phyloP scores from a whole-genome alignment of 441 rosid species.

The Pelargonium australe region DNA sequence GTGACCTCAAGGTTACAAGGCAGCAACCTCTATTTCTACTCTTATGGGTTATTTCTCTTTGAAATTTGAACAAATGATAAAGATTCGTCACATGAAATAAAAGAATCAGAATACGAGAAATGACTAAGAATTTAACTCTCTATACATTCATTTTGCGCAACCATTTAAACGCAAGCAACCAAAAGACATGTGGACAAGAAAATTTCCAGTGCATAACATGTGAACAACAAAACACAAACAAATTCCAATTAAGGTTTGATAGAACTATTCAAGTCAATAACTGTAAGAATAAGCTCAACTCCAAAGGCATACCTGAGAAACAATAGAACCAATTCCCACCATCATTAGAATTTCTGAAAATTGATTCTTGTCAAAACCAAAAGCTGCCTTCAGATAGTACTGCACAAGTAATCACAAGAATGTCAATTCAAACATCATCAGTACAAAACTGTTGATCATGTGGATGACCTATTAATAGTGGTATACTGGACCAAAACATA shows the following conservation, averaged over 20 bases:
- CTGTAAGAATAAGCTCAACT: neutral
- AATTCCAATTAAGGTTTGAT: neutral
- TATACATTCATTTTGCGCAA: neutral
- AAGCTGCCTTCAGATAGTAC: conserved; percentile 52
- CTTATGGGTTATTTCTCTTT: too few relatives aligned
- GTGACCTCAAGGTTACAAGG: too few relatives aligned
- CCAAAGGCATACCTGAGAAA: conserved; percentile 40
- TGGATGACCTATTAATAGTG: neutral
- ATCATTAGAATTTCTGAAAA: conserved; percentile 45
- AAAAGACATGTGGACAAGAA: too few relatives aligned
- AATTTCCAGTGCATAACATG: too few relatives aligned
- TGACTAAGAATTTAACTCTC: too few relatives aligned
- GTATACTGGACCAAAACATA: neutral
- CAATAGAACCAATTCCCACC: conserved; percentile 48
- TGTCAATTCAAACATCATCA: neutral
- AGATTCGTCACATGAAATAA: too few relatives aligned
- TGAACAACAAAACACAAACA: too few relatives aligned
- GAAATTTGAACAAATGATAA: too few relatives aligned
- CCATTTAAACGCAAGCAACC: too few relatives aligned
- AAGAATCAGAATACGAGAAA: too few relatives aligned
- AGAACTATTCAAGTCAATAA: neutral
- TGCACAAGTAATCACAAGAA: conserved; percentile 20
- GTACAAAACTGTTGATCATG: neutral
- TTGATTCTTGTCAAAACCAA: conserved; percentile 49
- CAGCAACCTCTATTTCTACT: too few relatives aligned